Base-by-base conservation (phyloP, 2,329 filamentous ascomycete genomes). In the Apiospora arundinis region DNA sequence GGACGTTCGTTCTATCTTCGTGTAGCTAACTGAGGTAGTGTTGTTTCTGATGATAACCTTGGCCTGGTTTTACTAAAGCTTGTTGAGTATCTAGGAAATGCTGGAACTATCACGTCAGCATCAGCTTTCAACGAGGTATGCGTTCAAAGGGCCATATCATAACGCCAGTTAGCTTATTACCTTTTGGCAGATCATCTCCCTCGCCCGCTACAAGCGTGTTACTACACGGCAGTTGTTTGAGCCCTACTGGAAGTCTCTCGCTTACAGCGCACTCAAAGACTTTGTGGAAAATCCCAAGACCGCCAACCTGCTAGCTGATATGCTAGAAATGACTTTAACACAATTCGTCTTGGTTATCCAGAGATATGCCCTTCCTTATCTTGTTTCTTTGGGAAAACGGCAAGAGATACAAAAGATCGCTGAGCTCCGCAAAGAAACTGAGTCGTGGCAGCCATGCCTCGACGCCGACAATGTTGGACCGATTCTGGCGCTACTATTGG, bases 241-340 rank as follows among this genome's bases (percentile, higher is more conserved):
- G 70, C 95, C 95, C 0, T 98, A 95, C 80, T 98, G 95, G 95
- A 90, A 91, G 74, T 95, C 89, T 42, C 86, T 99, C 63, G 95
- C 94, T 0, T 92, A 95, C 72, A 89, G 92, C 68, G 91, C 94
- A 2, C 92, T 96, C 40, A 95, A 95, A 79, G 94, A 97, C 76
- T 87, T 98, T 73, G 87, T 92, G 28, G 87, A 89, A 67, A 90
- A 92, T 66, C 95, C 96, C n/a, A 93, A 96, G 76, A 92, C 95
- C 78, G 92, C 91, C 66, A 91, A 93, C 70, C 88, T 92, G 63
- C 87, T 98, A 67, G 94, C 95, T 32, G 94, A 97, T 74, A 82
- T 98, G 42, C 86, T 98, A 48, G 91, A 92, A 69, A 92, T 94
- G 77, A 92, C 90, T 49, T 88, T 97, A 11, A 87, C 91, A 60